Evolutionary conservation across 1,284 basidiomycete genomes (phyloP), one percentile per base, ranked within the genome.

Genomic region (Cryptococcus sp.): DNA sequence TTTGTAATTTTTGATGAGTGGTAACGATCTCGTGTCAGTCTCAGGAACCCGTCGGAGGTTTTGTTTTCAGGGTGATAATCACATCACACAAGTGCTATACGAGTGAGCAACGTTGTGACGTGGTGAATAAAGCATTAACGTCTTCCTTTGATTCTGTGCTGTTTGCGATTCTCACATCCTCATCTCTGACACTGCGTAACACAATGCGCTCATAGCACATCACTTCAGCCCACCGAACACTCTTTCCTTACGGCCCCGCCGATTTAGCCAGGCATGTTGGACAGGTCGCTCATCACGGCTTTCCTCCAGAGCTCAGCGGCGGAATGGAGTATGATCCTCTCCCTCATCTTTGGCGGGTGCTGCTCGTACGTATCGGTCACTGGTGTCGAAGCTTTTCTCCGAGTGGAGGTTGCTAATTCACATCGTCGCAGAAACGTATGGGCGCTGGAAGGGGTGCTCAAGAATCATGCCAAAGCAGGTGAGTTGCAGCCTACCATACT

Each of bases 261-360:
- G n/a, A 52, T 19, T 11, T 6, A 49, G 19, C 17, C 17, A 40
- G 45, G 22, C n/a, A 60, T 64, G 59, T 43, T 64, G 16, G 63
- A 64, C 50, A 43, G 29, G 3, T 29, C 51, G 4, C 39, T 65
- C 15, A 7, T 62, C 19, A 53, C 41, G 8, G 54, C 54, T 3
- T 45, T 65, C 26, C n/a, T 59, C 8, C 58, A 65, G 48, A 58
- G 55, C 22, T 46, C 61, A 17, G 53, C 58, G 8, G 62, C 59
- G 39, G 83, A 85, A 68, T 89, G 86, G 87, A 51, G 81, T 10
- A 74, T 83, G 17, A 84, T 87, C 3, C 70, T 90, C 23, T 79
- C 83, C 1, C 78, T 89, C 11, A 83, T 89, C n/a, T 90, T 91
- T 67, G 88, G 87, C 5, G 89, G 89, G 1, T 91, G 89, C 73